Evolutionary conservation across 495 filamentous ascomycete genomes (phyloP).

Genomic region (Xylaria cubensis): DNA sequence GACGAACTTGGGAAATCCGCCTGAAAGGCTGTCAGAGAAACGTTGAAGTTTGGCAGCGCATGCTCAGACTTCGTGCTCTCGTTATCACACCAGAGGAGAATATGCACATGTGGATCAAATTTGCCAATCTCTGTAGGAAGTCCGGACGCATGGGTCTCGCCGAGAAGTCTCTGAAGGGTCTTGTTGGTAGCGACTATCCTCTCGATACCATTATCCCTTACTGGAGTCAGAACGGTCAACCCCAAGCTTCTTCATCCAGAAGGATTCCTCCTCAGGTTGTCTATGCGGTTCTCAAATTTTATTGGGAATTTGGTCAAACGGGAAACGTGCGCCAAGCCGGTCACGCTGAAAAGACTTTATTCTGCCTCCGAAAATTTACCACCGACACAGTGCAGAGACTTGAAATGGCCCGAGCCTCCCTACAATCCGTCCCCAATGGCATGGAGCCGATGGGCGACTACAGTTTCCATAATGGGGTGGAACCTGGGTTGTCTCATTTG

Average conservation of each 20-base stretch:
- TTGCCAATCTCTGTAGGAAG: slow-evolving; percentile 96
- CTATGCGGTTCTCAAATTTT: slow-evolving; percentile 93
- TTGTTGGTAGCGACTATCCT: slow-evolving; percentile 66
- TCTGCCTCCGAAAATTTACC: slow-evolving; percentile 82
- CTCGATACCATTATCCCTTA: slow-evolving; percentile 64
- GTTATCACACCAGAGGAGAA: slow-evolving; percentile 91
- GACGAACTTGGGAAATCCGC: slow-evolving; percentile 92
- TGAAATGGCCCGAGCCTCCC: slow-evolving; percentile 58
- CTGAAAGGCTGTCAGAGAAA: slow-evolving; percentile 95
- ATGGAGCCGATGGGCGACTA: slow-evolving; percentile 56
- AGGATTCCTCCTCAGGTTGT: slow-evolving; percentile 76
- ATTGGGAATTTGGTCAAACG: slow-evolving; percentile 79
- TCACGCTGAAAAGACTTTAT: slow-evolving; percentile 68
- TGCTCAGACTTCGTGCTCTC: slow-evolving; percentile 92
- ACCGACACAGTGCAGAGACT: slow-evolving; percentile 76
- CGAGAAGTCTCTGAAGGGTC: slow-evolving; percentile 88
- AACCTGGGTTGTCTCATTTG: slow-evolving; percentile 48
- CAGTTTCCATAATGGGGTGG: slow-evolving; percentile 66
- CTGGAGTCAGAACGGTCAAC: slow-evolving; percentile 54
- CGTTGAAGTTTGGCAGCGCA: slow-evolving; percentile 97
- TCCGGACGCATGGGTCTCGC: slow-evolving; percentile 94
- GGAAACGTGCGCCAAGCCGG: slow-evolving; percentile 46
- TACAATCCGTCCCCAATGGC: slow-evolving; percentile 59
- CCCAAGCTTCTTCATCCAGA: slow-evolving; percentile 49
- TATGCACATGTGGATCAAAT: slow-evolving; percentile 99